These are phyloP conservation scores for Jimgerdemannia flammicorona DNA, from an alignment of 192 early-diverging fungal species.

Conservation along the genomic window DNA sequence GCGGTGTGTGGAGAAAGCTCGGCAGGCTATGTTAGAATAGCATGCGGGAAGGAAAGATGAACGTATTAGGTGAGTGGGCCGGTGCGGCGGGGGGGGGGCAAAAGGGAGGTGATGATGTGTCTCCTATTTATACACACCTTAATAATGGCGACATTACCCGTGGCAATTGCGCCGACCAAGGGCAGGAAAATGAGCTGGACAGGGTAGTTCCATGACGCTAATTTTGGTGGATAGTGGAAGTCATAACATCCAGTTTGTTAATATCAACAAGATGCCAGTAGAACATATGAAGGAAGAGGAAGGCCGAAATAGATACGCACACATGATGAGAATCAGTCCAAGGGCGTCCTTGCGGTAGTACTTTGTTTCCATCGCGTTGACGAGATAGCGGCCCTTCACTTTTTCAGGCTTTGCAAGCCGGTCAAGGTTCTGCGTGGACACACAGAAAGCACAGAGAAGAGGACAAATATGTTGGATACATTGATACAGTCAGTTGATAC, in stretches of 20 bases:
- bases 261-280: conserved; percentile 5
- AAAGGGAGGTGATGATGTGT: no score
- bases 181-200: conserved; percentile 60
- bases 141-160: conserved; percentile 77
- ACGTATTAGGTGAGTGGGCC: background rate
- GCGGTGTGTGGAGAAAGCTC: conserved; percentile 75
- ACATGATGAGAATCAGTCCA: conserved; percentile 71
- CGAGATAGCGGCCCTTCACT: conserved; percentile 28
- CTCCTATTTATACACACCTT: conserved; percentile 28
- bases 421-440: conserved; percentile 52
- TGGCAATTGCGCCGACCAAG: conserved; percentile 83
- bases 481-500: no score
- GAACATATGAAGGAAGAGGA: no score
- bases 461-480: no score
- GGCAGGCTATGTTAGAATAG: conserved; percentile 46
- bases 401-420: conserved; percentile 46
- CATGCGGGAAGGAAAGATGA: no score
- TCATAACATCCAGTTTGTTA: no score
- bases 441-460: no score
- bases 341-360: conserved; percentile 70
- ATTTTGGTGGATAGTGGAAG: background rate
- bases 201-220: conserved; percentile 52
- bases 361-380: conserved; percentile 40
- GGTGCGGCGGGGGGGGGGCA: no score
- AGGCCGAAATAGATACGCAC: conserved; percentile 28